These are phyloP conservation scores for Eutrema salsugineum DNA, from an alignment of 441 rosid species.

Conservation along the genomic window DNA sequence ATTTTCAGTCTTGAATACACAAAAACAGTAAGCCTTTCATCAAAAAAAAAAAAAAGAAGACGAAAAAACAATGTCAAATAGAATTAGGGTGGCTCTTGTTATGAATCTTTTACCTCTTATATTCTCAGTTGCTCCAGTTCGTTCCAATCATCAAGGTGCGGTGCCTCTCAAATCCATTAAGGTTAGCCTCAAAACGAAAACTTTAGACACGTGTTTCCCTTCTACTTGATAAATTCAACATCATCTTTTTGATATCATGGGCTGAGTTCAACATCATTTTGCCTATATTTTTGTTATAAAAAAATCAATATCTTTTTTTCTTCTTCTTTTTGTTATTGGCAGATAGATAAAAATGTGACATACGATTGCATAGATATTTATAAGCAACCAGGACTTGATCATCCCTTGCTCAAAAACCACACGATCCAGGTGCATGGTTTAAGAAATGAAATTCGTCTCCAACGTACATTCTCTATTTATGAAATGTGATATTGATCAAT, in stretches of 20 bases:
- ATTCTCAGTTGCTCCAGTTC: background rate
- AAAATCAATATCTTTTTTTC: background rate
- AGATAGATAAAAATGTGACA: conserved; percentile 7
- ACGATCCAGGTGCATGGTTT: background rate
- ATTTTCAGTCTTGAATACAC: background rate
- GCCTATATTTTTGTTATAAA: background rate
- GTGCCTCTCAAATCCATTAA: background rate
- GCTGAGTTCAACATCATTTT: background rate
- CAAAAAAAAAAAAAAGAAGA: too few relatives aligned
- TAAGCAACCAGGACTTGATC: conserved; percentile 9
- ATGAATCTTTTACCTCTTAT: background rate
- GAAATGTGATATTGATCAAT: background rate
- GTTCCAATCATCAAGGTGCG: background rate
- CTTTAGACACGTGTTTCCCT: background rate
- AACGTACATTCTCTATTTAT: background rate
- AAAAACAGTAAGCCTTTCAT: too few relatives aligned
- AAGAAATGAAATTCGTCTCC: background rate
- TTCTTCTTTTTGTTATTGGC: background rate
- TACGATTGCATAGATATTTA: conserved; percentile 4
- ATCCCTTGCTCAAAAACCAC: conserved; percentile 5
- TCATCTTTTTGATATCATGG: background rate
- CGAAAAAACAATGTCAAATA: background rate
- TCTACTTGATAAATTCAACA: background rate
- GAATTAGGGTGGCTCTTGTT: background rate
- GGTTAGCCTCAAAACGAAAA: background rate